phyloP scores from a whole-genome alignment of 2,329 filamentous ascomycete species.

The Pestalotiopsis sp. region DNA sequence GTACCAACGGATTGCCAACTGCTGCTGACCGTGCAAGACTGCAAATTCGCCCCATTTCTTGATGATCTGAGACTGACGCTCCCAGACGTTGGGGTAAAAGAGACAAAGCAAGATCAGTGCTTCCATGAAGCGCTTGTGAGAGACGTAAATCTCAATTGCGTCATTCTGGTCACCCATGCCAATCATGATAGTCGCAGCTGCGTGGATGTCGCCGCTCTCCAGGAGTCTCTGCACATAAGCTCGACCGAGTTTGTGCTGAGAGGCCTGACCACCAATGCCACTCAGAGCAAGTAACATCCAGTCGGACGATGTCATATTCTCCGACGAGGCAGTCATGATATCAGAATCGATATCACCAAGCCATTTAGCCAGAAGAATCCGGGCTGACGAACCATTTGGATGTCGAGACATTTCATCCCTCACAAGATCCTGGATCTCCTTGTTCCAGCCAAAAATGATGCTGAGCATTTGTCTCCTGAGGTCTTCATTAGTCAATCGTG shows the following conservation, averaged over 20 bases:
- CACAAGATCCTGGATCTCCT: conserved; percentile 79
- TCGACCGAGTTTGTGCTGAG: conserved; percentile 87
- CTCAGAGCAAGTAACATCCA: conserved; percentile 97
- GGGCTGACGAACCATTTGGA: conserved; percentile 70
- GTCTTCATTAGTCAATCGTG: conserved; percentile 73
- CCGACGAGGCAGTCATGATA: conserved; percentile 76
- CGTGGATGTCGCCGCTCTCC: conserved; percentile 87
- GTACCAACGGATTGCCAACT: conserved; percentile 83
- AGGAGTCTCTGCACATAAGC: conserved; percentile 89
- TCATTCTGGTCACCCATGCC: conserved; percentile 92
- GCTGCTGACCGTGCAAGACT: conserved; percentile 82
- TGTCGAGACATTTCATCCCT: conserved; percentile 83
- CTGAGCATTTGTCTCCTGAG: conserved; percentile 88
- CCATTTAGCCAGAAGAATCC: conserved; percentile 89
- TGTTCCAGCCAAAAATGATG: conserved; percentile 94
- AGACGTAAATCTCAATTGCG: conserved; percentile 94
- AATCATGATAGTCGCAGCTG: conserved; percentile 88
- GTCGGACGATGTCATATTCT: conserved; percentile 89
- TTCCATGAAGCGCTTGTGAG: conserved; percentile 89
- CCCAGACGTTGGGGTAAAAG: conserved; percentile 84
- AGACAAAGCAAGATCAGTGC: conserved; percentile 87
- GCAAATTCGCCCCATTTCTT: conserved; percentile 95
- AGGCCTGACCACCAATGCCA: conserved; percentile 76
- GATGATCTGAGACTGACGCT: conserved; percentile 83
- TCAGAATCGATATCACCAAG: conserved; percentile 83